A percentile compares a stretch with the other conserved stretches of the same genome.
phyloP scores from a whole-genome alignment of 805 yeast genomes.

The Barnettozyma californica region DNA sequence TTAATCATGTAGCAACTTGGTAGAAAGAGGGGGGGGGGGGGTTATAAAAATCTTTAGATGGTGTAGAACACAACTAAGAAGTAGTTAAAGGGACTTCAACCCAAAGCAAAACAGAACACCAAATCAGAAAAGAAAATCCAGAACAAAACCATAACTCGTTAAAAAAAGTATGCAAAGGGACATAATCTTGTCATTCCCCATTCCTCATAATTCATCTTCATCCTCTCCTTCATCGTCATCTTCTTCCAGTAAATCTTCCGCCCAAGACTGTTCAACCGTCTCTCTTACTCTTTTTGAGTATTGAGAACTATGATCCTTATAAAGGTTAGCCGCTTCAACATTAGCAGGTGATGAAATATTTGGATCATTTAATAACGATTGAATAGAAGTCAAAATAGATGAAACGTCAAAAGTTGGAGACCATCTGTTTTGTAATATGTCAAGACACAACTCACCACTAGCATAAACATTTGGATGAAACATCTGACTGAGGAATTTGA shows the following conservation, averaged over 20 bases:
- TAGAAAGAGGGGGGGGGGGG: background rate
- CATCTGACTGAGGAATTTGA: slow-evolving; percentile 88
- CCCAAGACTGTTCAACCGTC: slow-evolving; percentile 94
- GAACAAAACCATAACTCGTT: background rate
- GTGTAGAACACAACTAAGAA: background rate
- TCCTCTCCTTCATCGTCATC: slow-evolving; percentile 37
- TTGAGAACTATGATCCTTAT: slow-evolving; percentile 91
- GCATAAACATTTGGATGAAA: slow-evolving; percentile 98
- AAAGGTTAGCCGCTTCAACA: slow-evolving; percentile 94
- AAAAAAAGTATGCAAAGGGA: background rate
- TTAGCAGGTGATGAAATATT: slow-evolving; percentile 96
- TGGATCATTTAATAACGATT: slow-evolving; percentile 89
- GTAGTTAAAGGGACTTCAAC: background rate
- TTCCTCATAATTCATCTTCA: slow-evolving; percentile 32
- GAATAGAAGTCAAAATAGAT: slow-evolving; percentile 88
- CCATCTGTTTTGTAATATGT: slow-evolving; percentile 96
- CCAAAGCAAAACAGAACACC: background rate
- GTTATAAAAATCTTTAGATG: background rate
- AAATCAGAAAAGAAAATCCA: background rate
- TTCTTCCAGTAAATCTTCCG: slow-evolving; percentile 64
- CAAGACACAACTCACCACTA: slow-evolving; percentile 90
- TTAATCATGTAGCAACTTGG: background rate
- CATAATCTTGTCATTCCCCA: background rate
- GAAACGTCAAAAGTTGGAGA: slow-evolving; percentile 98
- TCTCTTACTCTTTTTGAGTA: slow-evolving; percentile 88